Evolutionary conservation across 2,329 filamentous ascomycete genomes (phyloP), one percentile per base, ranked within the genome.

Genomic region (Stagonosporopsis cucurbitacearum): DNA sequence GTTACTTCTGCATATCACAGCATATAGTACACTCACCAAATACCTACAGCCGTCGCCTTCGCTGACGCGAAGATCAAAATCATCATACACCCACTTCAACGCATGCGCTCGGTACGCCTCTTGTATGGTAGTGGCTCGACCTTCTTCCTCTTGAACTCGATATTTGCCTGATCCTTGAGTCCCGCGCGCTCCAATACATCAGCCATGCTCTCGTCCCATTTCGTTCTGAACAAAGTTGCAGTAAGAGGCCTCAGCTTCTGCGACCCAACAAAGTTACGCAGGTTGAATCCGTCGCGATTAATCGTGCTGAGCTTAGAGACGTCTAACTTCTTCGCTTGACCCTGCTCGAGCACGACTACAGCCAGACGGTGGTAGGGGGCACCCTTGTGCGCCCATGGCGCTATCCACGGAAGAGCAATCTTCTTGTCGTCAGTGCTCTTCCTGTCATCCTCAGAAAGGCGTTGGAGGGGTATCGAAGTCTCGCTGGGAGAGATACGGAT

Each of bases 131-230:
- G 71, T 58, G 84, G 83, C 79, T 90, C 84, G 58, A 94, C 84
- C 70, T 87, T 90, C 79, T 89, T 89, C 71, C 87, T 86, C 80
- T 90, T 91, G 77, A 96, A 91, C 79, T 97, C 91, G 61, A 97
- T 75, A 69, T 96, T 88, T 55, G 87, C 87, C 57, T 73, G 63
- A 43, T 92, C 92, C 25, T 86, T 83, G 59, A 96, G 82, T 57
- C 85, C 86, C 65, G 90, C 85, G 67, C 90, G 85, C 71, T 86
- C 81, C 94, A 99, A 97, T 60, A 99, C 91, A 46, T 81, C 87
- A n/a, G 86, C 87, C 49, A 91, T 99, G 67, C 85, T 86, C 57
- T 95, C 90, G 75, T 99, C 95, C 91, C 93, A 98, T 63, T 89
- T 80, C 57, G 87, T 88, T 64, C 95, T 87, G 87, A 98, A 99